phyloP scores from a whole-genome alignment of 257 asterid genomes.

The Primulina tabacum region DNA sequence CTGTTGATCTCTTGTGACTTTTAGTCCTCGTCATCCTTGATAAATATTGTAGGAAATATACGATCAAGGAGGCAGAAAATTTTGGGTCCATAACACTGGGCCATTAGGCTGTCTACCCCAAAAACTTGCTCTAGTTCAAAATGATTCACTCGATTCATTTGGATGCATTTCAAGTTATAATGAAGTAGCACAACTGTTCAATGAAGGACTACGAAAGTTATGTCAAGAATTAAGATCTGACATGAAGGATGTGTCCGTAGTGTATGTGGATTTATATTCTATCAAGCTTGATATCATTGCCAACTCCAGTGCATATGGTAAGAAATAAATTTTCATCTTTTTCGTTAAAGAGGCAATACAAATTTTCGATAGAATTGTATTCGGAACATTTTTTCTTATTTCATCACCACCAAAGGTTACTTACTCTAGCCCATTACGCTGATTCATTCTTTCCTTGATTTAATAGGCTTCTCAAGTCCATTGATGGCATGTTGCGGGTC shows the following conservation, averaged over 20 bases:
- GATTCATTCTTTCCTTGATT: not conserved
- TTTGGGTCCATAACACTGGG: slow-evolving; percentile 93
- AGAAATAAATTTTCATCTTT: slow-evolving; percentile 12
- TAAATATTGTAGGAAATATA: slow-evolving; percentile 47
- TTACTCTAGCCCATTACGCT: not conserved
- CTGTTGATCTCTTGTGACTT: slow-evolving; percentile 11
- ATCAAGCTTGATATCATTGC: slow-evolving; percentile 75
- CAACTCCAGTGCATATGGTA: slow-evolving; percentile 63
- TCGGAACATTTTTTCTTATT: not conserved
- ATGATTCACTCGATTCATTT: slow-evolving; percentile 44
- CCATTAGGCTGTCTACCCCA: slow-evolving; percentile 91
- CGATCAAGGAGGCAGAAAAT: slow-evolving; percentile 66
- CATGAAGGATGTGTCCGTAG: slow-evolving; percentile 58
- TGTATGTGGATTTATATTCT: slow-evolving; percentile 75
- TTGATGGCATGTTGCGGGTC: slow-evolving; percentile 83
- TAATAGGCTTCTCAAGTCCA: slow-evolving; percentile 60
- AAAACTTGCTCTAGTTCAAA: slow-evolving; percentile 48
- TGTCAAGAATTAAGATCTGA: slow-evolving; percentile 50
- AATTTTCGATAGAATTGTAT: not conserved
- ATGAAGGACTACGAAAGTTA: slow-evolving; percentile 49
- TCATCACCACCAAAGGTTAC: not conserved
- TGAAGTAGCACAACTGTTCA: slow-evolving; percentile 61
- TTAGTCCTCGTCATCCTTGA: slow-evolving; percentile 15
- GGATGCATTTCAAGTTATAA: slow-evolving; percentile 73
- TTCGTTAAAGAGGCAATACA: no score